A percentile compares a stretch with the other conserved stretches of the same genome.
phyloP scores from a whole-genome alignment of 345 rosid genomes.

The Hypericum perforatum region DNA sequence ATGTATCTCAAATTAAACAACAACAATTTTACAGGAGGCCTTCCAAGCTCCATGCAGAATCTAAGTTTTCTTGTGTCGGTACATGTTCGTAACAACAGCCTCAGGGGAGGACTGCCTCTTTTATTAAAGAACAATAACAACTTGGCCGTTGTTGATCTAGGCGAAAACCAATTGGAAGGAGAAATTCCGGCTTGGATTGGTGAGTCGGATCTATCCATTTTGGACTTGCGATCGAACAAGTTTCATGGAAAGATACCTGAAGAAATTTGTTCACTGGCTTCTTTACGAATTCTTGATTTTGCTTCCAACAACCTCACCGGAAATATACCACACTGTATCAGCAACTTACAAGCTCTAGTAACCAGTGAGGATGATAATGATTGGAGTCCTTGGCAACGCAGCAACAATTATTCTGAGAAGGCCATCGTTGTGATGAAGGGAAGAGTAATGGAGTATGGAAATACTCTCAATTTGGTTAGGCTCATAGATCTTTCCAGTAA shows the following conservation, averaged over 20 bases:
- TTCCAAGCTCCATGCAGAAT: neutral
- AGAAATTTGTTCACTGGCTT: neutral
- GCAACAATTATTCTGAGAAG: neutral
- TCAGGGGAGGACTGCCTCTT: neutral
- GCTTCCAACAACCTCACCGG: neutral
- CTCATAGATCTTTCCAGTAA: neutral
- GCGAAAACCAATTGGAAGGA: neutral
- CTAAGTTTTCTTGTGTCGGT: neutral
- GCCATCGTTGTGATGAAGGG: neutral
- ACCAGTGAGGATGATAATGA: neutral
- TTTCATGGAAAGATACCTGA: neutral
- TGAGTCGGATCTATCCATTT: neutral
- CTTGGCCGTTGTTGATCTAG: neutral
- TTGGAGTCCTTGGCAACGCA: too few species aligned
- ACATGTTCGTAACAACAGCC: conserved; percentile 1
- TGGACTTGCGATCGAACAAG: neutral
- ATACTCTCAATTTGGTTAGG: neutral
- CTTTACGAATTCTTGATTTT: neutral
- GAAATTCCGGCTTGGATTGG: conserved; percentile 1
- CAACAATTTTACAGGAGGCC: neutral
- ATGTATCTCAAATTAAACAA: neutral
- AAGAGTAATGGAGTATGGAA: neutral
- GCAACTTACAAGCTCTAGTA: neutral
- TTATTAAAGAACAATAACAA: neutral
- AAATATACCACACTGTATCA: neutral